Base-by-base conservation (phyloP, 169 alveolate genomes). In the Pseudocohnilembus persalinus region DNA sequence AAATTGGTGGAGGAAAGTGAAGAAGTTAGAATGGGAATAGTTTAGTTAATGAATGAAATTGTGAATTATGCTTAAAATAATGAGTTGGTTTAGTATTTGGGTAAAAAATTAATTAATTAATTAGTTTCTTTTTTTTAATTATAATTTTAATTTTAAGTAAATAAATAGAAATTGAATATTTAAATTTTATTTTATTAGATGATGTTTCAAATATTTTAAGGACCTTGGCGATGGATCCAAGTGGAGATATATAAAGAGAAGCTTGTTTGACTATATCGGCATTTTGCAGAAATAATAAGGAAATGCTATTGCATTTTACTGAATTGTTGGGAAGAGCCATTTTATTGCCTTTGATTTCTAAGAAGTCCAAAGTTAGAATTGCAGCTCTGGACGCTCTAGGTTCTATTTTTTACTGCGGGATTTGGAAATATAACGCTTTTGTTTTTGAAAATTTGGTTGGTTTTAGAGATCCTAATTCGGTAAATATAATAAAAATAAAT, bases 151-250 rank as follows among this genome's bases (percentile, higher is more conserved):
- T 11, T 49, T 11, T 11, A 49, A 49, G 20, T 11, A 49, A n/a
- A n/a, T n/a, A n/a, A n/a, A n/a, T n/a, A n/a, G n/a, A n/a, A n/a
- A 87, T 79, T 34, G 73, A 81, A 79, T 91, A 89, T 28, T 87
- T 88, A 31, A 79, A 92, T 29, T 84, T 93, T 76, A 88, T 88
- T 73, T 94, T 92, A 84, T 84, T 97, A 0, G 97, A 96, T 86
- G 96, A 94, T 81, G 82, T 94, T 27, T 92, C 92, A 16, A 94
- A 94, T 72, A 93, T 96, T 64, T 87, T 94, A 0, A 91, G 98
- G 81, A 96, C 98, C 15, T 88, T 95, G 33, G 87, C 93, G 25
- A 97, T 97, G 99, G 99, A 97, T 82, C 96, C 97, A 26, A 94
- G 90, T 82, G 96, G 97, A 20, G 96, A 92, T 74, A 96, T 97